phyloP scores from a whole-genome alignment of 495 filamentous ascomycete genomes.

The Annulohypoxylon stygium region DNA sequence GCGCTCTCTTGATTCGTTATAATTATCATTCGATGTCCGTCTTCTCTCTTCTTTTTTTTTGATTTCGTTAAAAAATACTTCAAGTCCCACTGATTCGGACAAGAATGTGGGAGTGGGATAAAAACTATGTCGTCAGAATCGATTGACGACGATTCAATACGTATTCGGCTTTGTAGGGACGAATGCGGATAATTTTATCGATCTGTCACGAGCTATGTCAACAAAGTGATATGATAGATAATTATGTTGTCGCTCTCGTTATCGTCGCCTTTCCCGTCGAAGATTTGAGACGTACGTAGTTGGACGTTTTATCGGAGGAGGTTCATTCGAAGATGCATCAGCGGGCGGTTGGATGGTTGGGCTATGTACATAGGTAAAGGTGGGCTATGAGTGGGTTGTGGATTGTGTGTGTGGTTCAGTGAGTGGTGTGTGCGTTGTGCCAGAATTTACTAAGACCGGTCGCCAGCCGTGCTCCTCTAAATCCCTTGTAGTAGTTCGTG shows the following conservation, averaged over 20 bases:
- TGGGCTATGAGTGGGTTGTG: slow-evolving; percentile 34
- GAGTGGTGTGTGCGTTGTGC: slow-evolving; percentile 13
- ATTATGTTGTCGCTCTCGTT: slow-evolving; percentile 16
- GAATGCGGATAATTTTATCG: slow-evolving; percentile 13
- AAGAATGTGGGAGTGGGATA: background rate
- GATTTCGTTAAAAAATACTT: background rate
- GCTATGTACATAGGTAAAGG: slow-evolving; percentile 30
- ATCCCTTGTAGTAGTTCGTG: background rate
- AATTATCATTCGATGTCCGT: background rate
- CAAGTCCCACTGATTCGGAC: slow-evolving; percentile 15
- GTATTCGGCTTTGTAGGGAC: slow-evolving; percentile 26
- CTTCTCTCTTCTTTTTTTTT: background rate
- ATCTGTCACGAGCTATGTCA: slow-evolving; percentile 6
- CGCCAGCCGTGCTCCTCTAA: slow-evolving; percentile 36
- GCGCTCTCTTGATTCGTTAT: slow-evolving; percentile 6
- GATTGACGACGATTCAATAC: slow-evolving; percentile 13
- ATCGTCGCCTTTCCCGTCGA: slow-evolving; percentile 15
- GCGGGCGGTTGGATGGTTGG: slow-evolving; percentile 46
- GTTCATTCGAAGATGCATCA: slow-evolving; percentile 36
- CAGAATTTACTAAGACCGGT: slow-evolving; percentile 23
- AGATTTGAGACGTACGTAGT: slow-evolving; percentile 25
- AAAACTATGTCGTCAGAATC: slow-evolving; percentile 32
- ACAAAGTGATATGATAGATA: slow-evolving; percentile 24
- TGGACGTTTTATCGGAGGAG: slow-evolving; percentile 48
- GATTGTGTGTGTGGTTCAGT: background rate